Evolutionary conservation across 1,284 basidiomycete genomes (phyloP).

Genomic region (Amylostereum areolatum): DNA sequence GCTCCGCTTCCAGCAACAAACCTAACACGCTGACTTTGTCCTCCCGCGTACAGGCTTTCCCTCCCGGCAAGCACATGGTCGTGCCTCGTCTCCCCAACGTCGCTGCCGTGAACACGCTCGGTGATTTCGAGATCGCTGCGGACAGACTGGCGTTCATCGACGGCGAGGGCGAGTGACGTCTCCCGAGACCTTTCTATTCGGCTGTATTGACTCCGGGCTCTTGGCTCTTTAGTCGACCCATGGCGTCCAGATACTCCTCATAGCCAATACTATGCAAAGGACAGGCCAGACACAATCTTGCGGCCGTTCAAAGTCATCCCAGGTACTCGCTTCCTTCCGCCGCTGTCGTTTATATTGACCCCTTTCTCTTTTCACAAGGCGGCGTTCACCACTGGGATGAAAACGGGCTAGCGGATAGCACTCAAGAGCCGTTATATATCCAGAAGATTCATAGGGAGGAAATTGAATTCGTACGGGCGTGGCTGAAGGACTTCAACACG

Average conservation of each 20-base stretch:
- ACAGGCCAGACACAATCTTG: constrained; percentile 64
- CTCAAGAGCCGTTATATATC: constrained; percentile 75
- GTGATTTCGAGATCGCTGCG: constrained; percentile 69
- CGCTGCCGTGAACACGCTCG: constrained; percentile 72
- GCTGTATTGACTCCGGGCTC: too few relatives aligned
- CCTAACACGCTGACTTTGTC: not conserved
- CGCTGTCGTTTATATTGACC: not conserved
- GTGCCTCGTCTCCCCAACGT: constrained; percentile 76
- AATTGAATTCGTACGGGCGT: constrained; percentile 75
- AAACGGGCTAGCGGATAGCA: constrained; percentile 65
- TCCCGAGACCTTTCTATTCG: too few relatives aligned
- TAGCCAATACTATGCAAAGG: constrained; percentile 66
- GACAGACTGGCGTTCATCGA: constrained; percentile 85
- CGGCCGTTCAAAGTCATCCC: constrained; percentile 87
- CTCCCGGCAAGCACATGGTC: constrained; percentile 67
- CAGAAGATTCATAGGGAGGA: constrained; percentile 77
- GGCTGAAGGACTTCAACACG: constrained; percentile 64
- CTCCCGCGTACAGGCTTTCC: constrained; percentile 54
- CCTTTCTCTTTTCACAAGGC: constrained; percentile 32
- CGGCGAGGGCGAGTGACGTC: constrained; percentile 53
- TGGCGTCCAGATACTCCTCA: constrained; percentile 89
- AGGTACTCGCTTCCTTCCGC: constrained; percentile 32
- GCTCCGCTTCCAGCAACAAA: constrained; percentile 6
- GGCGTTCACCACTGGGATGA: constrained; percentile 92
- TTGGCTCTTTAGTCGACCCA: constrained; percentile 60